Conservation (phyloP, 2,329 filamentous ascomycete genomes). For the Clarireedia homoeocarpa region DNA sequence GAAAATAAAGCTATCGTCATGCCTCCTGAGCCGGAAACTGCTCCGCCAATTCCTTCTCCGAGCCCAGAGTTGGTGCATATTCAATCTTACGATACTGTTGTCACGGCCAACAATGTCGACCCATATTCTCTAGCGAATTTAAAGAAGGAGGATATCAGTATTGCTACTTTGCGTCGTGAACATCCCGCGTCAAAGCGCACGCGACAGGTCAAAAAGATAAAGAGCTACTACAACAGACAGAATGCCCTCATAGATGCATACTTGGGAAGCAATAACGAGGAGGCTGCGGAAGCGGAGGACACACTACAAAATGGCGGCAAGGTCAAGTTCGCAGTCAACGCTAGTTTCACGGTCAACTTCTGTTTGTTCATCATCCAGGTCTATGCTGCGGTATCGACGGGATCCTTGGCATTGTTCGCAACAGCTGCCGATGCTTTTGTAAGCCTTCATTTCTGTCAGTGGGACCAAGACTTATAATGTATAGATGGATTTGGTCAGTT, state of each 20-base stretch:
- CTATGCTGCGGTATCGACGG: constrained; percentile 78
- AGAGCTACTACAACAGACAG: constrained; percentile 40
- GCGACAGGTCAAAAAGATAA: constrained; percentile 32
- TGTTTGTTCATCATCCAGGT: constrained; percentile 73
- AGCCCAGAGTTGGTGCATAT: neutral
- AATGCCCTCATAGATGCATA: constrained; percentile 45
- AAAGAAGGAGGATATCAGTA: constrained; percentile 29
- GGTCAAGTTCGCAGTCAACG: constrained; percentile 42
- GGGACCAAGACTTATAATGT: neutral
- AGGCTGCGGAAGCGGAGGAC: constrained; percentile 43
- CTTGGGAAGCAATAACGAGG: constrained; percentile 47
- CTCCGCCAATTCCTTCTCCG: neutral
- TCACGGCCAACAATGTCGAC: constrained; percentile 19
- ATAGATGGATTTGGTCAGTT: constrained; percentile 61
- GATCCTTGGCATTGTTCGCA: constrained; percentile 91
- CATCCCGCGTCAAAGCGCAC: constrained; percentile 36
- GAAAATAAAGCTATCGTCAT: neutral
- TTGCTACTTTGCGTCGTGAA: constrained; percentile 40
- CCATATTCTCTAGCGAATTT: constrained; percentile 29
- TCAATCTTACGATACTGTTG: neutral
- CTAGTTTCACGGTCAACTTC: constrained; percentile 72
- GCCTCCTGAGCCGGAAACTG: neutral
- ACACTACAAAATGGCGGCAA: constrained; percentile 22
- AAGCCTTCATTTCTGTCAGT: neutral
- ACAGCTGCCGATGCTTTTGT: constrained; percentile 86